These are phyloP conservation scores for Hericium rajendrae DNA, from an alignment of 768 basidiomycete species.

Conservation along the genomic window DNA sequence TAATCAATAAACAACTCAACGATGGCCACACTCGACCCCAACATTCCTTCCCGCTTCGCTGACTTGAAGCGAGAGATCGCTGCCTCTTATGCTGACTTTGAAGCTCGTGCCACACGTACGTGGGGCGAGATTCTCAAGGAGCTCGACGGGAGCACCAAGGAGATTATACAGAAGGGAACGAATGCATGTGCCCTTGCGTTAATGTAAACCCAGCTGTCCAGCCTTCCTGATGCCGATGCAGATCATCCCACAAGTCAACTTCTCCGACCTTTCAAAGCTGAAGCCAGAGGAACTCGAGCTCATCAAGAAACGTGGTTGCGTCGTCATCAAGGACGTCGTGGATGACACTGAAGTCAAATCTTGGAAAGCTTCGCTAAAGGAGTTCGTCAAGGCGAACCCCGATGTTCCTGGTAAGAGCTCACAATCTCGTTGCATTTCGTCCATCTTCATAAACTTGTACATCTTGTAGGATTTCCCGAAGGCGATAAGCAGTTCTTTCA, in stretches of 20 bases:
- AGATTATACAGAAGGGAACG: conserved; percentile 37
- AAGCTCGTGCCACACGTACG: conserved; percentile 37
- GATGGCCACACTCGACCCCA: neutral
- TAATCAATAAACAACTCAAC: no score
- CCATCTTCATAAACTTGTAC: neutral
- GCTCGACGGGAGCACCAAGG: conserved; percentile 33
- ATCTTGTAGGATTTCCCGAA: conserved; percentile 36
- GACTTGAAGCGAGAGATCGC: conserved; percentile 53
- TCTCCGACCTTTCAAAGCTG: conserved; percentile 41
- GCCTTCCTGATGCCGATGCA: conserved; percentile 16
- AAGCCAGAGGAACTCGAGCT: conserved; percentile 33
- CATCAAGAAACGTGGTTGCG: conserved; percentile 46
- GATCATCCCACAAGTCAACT: conserved; percentile 57
- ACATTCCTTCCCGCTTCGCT: conserved; percentile 38
- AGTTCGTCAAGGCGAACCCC: conserved; percentile 50
- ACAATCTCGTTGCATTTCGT: neutral
- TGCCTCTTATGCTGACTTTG: conserved; percentile 39
- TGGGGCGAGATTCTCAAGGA: conserved; percentile 52
- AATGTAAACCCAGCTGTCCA: neutral
- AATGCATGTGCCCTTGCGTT: conserved; percentile 29
- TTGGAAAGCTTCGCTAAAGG: conserved; percentile 49
- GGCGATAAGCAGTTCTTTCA: conserved; percentile 66
- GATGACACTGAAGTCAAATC: conserved; percentile 40
- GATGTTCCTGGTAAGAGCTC: conserved; percentile 36
- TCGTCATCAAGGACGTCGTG: conserved; percentile 56